These are phyloP conservation scores for Dichomitus squalens DNA, from an alignment of 1,284 basidiomycete species.

Conservation along the genomic window DNA sequence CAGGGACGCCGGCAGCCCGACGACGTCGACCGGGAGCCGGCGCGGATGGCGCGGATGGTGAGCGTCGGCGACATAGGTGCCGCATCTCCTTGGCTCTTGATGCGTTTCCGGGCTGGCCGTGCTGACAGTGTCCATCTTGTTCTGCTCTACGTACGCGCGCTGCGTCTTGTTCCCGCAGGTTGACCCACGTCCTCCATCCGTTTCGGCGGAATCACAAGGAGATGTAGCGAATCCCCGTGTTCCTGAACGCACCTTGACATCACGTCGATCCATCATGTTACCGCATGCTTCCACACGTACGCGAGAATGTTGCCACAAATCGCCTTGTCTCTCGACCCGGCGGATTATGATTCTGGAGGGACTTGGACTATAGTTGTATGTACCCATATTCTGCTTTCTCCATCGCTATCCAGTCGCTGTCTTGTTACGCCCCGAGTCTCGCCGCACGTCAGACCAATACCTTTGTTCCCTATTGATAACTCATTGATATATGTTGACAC, in stretches of 20 bases:
- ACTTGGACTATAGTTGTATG: background rate
- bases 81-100: background rate
- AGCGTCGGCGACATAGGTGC: slow-evolving; percentile 20
- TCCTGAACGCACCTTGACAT: too few species aligned
- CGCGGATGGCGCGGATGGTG: slow-evolving; percentile 25
- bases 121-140: background rate
- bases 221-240: background rate
- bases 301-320: background rate
- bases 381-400: background rate
- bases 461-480: too few species aligned
- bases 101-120: background rate
- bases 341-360: background rate
- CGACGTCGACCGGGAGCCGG: background rate
- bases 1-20: background rate
- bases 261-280: too few species aligned
- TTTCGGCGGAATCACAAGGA: slow-evolving; percentile 9
- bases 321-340: background rate
- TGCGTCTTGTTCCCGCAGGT: slow-evolving; percentile 7
- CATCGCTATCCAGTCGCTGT: background rate
- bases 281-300: background rate
- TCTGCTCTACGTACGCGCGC: background rate
- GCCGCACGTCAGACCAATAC: too few species aligned
- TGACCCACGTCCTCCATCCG: slow-evolving; percentile 14
- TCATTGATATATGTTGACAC: too few species aligned
- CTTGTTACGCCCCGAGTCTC: background rate